These are phyloP conservation scores for Botrytis aclada DNA, from an alignment of 2,329 filamentous ascomycete genomes.

Conservation along the genomic window DNA sequence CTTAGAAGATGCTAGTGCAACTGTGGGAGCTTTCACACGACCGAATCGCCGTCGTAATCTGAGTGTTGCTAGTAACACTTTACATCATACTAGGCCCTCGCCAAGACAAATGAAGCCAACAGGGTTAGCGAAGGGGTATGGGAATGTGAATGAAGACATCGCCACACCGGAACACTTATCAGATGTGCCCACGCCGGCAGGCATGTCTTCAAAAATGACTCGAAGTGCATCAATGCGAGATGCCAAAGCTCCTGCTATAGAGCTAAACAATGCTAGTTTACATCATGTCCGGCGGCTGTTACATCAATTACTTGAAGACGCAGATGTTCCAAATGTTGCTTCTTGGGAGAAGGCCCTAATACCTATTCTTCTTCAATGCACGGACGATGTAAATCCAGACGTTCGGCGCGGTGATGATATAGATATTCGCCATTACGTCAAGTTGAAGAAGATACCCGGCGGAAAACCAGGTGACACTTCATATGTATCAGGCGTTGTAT, in stretches of 20 bases:
- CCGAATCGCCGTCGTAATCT: conserved; percentile 73
- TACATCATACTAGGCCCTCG: conserved; percentile 64
- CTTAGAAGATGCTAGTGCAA: conserved; percentile 59
- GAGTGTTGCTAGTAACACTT: conserved; percentile 73
- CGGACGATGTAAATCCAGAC: conserved; percentile 91
- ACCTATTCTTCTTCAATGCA: conserved; percentile 85
- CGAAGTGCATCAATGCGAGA: conserved; percentile 82
- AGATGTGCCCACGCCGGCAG: conserved; percentile 24
- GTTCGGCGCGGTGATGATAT: conserved; percentile 90
- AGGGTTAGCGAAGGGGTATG: conserved; percentile 42
- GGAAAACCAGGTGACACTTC: conserved; percentile 85
- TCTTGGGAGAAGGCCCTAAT: conserved; percentile 90
- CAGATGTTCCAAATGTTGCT: conserved; percentile 64
- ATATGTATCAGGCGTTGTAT: conserved; percentile 96
- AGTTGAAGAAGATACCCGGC: conserved; percentile 92
- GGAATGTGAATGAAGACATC: conserved; percentile 36
- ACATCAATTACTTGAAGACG: conserved; percentile 77
- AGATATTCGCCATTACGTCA: conserved; percentile 96
- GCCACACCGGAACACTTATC: conserved; percentile 26
- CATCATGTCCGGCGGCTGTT: conserved; percentile 85
- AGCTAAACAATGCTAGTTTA: conserved; percentile 82
- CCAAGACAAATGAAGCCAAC: conserved; percentile 52
- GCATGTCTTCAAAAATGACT: conserved; percentile 51
- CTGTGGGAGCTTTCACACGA: conserved; percentile 58
- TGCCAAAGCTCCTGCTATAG: conserved; percentile 68